Evolutionary conservation across 2,329 filamentous ascomycete genomes (phyloP).

Genomic region (Pseudonectria foliicola): DNA sequence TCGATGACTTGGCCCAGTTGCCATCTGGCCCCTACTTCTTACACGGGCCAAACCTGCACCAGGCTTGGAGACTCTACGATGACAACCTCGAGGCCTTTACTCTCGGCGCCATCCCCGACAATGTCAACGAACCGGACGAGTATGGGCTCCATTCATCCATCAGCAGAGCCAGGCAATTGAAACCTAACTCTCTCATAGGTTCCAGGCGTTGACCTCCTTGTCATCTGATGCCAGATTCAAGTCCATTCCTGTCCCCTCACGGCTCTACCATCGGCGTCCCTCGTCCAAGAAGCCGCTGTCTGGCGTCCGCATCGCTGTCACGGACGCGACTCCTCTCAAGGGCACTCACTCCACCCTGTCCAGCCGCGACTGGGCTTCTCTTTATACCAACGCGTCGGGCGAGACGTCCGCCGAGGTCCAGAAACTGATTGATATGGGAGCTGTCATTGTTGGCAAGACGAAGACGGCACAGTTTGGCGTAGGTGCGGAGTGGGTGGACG

Average conservation of each 20-base stretch:
- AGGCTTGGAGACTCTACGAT: conserved; percentile 35
- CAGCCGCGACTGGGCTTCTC: conserved; percentile 49
- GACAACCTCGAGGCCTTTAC: conserved; percentile 30
- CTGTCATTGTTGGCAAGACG: conserved; percentile 46
- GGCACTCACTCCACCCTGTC: conserved; percentile 51
- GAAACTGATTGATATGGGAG: conserved; percentile 52
- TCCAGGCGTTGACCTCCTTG: conserved; percentile 22
- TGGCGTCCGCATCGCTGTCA: conserved; percentile 30
- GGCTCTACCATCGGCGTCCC: conserved; percentile 26
- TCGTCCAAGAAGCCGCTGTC: conserved; percentile 27
- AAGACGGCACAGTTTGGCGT: conserved; percentile 42
- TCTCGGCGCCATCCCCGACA: conserved; percentile 31
- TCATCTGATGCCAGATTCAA: conserved; percentile 20
- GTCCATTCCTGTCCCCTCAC: conserved; percentile 31
- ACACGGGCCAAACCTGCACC: conserved; percentile 33
- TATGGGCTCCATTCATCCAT: conserved; percentile 7
- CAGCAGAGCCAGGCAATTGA: background rate
- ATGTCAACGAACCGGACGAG: conserved; percentile 19
- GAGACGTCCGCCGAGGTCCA: conserved; percentile 45
- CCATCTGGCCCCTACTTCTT: conserved; percentile 36
- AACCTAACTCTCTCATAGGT: conserved; percentile 15
- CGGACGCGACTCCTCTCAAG: conserved; percentile 27
- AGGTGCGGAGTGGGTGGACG: conserved; percentile 35
- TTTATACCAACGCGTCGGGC: conserved; percentile 38
- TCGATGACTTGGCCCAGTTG: conserved; percentile 18